phyloP scores from a whole-genome alignment of 176 grass and related monocot genomes.

The Oryza glaberrima region DNA sequence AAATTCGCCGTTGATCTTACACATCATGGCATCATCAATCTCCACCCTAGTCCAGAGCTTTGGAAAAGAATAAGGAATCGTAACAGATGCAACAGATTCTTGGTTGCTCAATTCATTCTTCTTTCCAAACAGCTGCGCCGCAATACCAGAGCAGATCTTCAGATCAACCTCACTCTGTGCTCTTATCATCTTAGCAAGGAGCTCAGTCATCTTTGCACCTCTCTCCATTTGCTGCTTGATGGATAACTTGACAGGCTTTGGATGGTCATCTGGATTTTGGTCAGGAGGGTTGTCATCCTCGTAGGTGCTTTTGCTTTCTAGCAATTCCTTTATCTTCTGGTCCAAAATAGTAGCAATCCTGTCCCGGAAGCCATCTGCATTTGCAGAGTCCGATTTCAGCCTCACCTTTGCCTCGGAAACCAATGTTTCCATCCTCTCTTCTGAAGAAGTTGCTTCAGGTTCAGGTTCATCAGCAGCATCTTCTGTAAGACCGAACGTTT shows the following conservation, averaged over 20 bases:
- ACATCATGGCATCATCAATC: slow-evolving; percentile 44
- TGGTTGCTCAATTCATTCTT: background rate
- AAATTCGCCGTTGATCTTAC: slow-evolving; percentile 48
- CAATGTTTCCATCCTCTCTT: slow-evolving; percentile 58
- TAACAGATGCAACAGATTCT: slow-evolving; percentile 31
- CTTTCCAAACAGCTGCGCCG: slow-evolving; percentile 44
- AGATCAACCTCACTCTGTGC: slow-evolving; percentile 64
- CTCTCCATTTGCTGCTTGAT: slow-evolving; percentile 50
- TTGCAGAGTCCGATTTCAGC: slow-evolving; percentile 63
- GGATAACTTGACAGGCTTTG: slow-evolving; percentile 25
- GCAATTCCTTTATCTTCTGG: slow-evolving; percentile 72
- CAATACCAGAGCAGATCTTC: slow-evolving; percentile 58
- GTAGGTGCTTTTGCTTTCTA: slow-evolving; percentile 25
- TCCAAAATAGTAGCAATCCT: slow-evolving; percentile 58
- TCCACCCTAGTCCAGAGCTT: slow-evolving; percentile 41
- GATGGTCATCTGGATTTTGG: slow-evolving; percentile 42
- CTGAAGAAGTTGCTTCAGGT: slow-evolving; percentile 42
- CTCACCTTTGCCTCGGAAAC: slow-evolving; percentile 71
- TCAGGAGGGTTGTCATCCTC: slow-evolving; percentile 43
- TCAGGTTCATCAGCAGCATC: slow-evolving; percentile 37
- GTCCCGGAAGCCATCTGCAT: slow-evolving; percentile 52
- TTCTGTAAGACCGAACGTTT: slow-evolving; percentile 63
- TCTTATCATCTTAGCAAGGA: slow-evolving; percentile 68
- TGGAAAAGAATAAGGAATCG: slow-evolving; percentile 41
- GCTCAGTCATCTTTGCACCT: slow-evolving; percentile 50